Evolutionary conservation across 805 yeast genomes (phyloP), one percentile per base, ranked within the genome.

Genomic region (Wickerhamiella domercqiae): DNA sequence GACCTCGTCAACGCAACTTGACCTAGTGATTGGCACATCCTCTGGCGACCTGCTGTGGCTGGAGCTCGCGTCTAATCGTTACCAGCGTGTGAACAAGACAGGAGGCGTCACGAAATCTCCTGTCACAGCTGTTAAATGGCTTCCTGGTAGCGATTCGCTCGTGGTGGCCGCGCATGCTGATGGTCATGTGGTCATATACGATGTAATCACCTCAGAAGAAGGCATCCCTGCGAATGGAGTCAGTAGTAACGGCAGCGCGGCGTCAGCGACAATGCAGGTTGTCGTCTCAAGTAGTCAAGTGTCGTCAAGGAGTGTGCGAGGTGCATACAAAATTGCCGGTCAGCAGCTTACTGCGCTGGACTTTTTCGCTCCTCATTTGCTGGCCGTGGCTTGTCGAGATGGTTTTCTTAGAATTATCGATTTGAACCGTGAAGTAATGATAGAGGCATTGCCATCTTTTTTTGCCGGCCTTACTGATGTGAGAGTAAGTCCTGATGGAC

Each of bases 41-140:
- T 57, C 73, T 1, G 83, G 87, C n/a, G 82, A 75, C 46, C 53
- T 78, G 2, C 44, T 78, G 4, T 65, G 82, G 67, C 43, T 75
- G 25, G 78, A 76, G 44, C 67, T 76, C 7, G 54, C 61, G 20
- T 56, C 63, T 29, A 59, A 61, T 53, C 63, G 63, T 39, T 71
- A 69, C 52, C 52, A 67, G 19, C 61, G 75, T 30, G 56, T 71
- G 55, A 72, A 72, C 52, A 71, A 70, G 45, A 58, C 60, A 39
- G 73, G 71, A 5, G 60, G 52, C 41, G 52, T 55, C 40, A 64
- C 57, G 45, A 61, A 51, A 41, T 60, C 51, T 44, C 64, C 71
- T 35, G 69, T 63, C 30, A 58, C 53, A 35, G 68, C 64, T 37
- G 54, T 65, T 43, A 59, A 54, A 44, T 75, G 71, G 79, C 41